A percentile compares a stretch with the other conserved stretches of the same genome.
phyloP scores from a whole-genome alignment of 495 filamentous ascomycete genomes.

The Penicillium turbatum region DNA sequence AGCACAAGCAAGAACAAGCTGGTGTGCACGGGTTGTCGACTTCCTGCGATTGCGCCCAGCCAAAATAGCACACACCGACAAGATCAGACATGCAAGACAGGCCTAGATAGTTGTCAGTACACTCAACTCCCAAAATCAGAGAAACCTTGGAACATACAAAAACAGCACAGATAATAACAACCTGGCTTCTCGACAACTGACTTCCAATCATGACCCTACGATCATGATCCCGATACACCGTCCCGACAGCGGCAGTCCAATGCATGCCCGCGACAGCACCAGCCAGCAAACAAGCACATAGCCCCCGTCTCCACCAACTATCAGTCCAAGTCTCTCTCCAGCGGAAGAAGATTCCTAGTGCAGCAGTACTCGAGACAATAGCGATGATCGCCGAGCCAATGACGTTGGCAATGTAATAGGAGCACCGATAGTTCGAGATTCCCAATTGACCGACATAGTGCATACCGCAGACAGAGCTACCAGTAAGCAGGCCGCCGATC shows the following conservation, averaged over 20 bases:
- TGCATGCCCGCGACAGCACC: constrained; percentile 82
- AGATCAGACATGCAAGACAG: constrained; percentile 54
- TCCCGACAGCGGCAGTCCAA: constrained; percentile 75
- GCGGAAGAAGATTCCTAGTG: constrained; percentile 73
- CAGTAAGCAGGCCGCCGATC: constrained; percentile 63
- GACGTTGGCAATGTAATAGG: constrained; percentile 55
- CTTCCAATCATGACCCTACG: constrained; percentile 20
- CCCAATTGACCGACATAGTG: constrained; percentile 84
- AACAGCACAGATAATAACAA: constrained; percentile 60
- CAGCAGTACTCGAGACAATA: constrained; percentile 59
- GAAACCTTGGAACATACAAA: constrained; percentile 45
- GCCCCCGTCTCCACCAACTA: constrained; percentile 65
- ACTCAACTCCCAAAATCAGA: not conserved
- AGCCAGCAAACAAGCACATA: constrained; percentile 64
- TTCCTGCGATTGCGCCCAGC: constrained; percentile 51
- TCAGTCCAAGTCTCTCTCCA: constrained; percentile 74
- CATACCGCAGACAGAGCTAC: constrained; percentile 78
- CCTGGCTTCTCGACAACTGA: constrained; percentile 50
- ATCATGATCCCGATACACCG: constrained; percentile 52
- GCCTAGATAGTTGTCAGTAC: constrained; percentile 39
- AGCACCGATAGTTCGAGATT: constrained; percentile 68
- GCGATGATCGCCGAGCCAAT: constrained; percentile 69
- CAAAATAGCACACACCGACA: constrained; percentile 53
- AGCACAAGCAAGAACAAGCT: constrained; percentile 70
- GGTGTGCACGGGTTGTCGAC: constrained; percentile 64